Evolutionary conservation across 805 yeast species (phyloP), one percentile per base, ranked within the genome.

Genomic region (Starmerella tilneyi): DNA sequence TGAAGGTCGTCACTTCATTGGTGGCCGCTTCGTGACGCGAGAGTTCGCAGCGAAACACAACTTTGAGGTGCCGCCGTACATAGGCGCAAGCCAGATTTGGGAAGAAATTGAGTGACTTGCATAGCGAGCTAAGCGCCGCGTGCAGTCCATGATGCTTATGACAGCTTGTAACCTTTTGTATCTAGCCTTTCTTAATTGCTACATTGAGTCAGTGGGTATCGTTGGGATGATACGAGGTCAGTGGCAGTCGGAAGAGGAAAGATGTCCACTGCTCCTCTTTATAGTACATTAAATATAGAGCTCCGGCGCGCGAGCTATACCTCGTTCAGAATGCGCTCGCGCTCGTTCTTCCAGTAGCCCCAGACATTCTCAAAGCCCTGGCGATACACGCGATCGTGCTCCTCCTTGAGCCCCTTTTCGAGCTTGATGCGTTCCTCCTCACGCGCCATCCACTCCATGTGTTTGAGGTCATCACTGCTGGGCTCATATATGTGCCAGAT

Each of bases 401-500:
- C 57, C 51, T 58, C 64, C 17, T 51, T 48, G 48, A 63, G 55
- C 29, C 54, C 55, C 32, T 56, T 59, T 46, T 68, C 69, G 46
- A 54, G 51, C 36, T 63, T 65, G 41, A 58, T 58, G 13, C 67
- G 60, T 49, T 63, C 58, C 45, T 66, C 67, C 49, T 68, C 70
- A 44, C 62, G 61, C 12, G 67, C 69, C 71, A 67, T 67, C 63
- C 67, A 65, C 48, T 63, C 66, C 70, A 68, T 68, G 58, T 83
- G 86, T 63, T 79, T 77, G 65, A 89, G 70, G 69, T 89, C 98
- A 63, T 89, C 97, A 20, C 80, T 75, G 8, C 94, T 81, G 16
- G 98, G 98, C 68, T 89, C 97, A 64, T 89, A 89, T 51, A 88
- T 81, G 63, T 86, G 96, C 97, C 98, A 89, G 46, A 89, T 82